Evolutionary conservation across 2,329 filamentous ascomycete species (phyloP).

Genomic region (Aspergillus jensenii): DNA sequence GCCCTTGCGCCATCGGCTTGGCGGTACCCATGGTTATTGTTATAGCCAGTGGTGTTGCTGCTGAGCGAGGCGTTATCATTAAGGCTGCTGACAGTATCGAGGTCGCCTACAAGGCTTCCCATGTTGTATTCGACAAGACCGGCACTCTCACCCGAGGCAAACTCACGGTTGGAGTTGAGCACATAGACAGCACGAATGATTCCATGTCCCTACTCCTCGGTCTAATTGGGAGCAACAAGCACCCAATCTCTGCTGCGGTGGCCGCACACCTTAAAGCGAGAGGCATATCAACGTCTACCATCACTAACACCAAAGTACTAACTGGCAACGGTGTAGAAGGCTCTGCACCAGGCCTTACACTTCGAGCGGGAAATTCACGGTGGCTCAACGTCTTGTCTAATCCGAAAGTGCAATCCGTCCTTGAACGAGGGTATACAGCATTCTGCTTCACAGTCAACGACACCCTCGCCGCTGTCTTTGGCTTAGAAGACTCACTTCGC

Average conservation of each 20-base stretch:
- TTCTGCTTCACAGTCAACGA: slow-evolving; percentile 58
- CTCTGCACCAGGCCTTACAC: slow-evolving; percentile 8
- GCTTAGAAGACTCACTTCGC: slow-evolving; percentile 49
- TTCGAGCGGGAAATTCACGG: slow-evolving; percentile 31
- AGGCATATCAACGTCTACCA: slow-evolving; percentile 9
- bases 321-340: slow-evolving; percentile 34
- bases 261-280: slow-evolving; percentile 38
- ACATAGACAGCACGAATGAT: background rate
- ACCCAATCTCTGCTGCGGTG: slow-evolving; percentile 55
- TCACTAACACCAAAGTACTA: slow-evolving; percentile 24
- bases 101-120: slow-evolving; percentile 57
- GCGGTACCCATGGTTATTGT: slow-evolving; percentile 78
- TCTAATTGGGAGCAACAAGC: slow-evolving; percentile 46
- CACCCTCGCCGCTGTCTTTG: slow-evolving; percentile 49
- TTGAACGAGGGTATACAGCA: slow-evolving; percentile 48
- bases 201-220: slow-evolving; percentile 33
- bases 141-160: slow-evolving; percentile 68
- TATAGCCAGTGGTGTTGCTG: slow-evolving; percentile 66
- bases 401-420: slow-evolving; percentile 32
- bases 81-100: slow-evolving; percentile 67
- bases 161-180: slow-evolving; percentile 39
- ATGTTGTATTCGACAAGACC: slow-evolving; percentile 79
- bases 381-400: slow-evolving; percentile 38
- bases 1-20: slow-evolving; percentile 73
- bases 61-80: slow-evolving; percentile 66